Evolutionary conservation across 306 rosid species (phyloP), one percentile per base, ranked within the genome.

Genomic region (Lablab purpureus): DNA sequence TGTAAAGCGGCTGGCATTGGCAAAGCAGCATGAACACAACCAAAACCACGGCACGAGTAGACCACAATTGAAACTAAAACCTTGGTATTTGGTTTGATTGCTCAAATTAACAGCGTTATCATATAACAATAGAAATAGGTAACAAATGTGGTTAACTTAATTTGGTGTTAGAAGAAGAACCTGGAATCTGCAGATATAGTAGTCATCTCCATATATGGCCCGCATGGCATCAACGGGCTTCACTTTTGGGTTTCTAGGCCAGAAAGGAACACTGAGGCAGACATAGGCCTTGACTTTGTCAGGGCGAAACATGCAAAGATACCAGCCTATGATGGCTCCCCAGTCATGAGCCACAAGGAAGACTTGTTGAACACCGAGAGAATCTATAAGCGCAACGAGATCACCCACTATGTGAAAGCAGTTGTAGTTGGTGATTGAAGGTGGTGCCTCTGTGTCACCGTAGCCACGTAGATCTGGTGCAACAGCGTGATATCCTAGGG

Each of bases 161-260:
- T 6, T 36, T 36, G 40, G 40, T 36, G 8, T 37, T 37, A 2
- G 4, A 10, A n/a, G 0, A 51, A 30, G 55, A 74, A 84, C 85
- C 85, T 84, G 83, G 59, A 81, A 84, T 80, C 83, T 80, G 80
- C 80, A 76, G 56, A 84, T 66, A 28, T 84, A 84, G 25, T 84
- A 84, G 43, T 84, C 85, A 23, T 84, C 85, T 25, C 83, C 87
- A 14, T 54, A 71, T 7, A 21, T 3, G 12, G 73, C 80, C 1
- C 46, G 63, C 77, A 75, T 41, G 46, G 6, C 66, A 17, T 84
- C 87, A 0, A 76, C 10, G 2, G 85, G 40, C 7, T 27, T 71
- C 2, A 37, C 3, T 2, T 55, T 12, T 17, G 80, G 87, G 59
- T 66, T 66, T 58, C 85, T 84, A 0, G 14, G 59, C 1, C 4